Evolutionary conservation across 2,329 filamentous ascomycete genomes (phyloP).

Genomic region (Calonectria naviculata): DNA sequence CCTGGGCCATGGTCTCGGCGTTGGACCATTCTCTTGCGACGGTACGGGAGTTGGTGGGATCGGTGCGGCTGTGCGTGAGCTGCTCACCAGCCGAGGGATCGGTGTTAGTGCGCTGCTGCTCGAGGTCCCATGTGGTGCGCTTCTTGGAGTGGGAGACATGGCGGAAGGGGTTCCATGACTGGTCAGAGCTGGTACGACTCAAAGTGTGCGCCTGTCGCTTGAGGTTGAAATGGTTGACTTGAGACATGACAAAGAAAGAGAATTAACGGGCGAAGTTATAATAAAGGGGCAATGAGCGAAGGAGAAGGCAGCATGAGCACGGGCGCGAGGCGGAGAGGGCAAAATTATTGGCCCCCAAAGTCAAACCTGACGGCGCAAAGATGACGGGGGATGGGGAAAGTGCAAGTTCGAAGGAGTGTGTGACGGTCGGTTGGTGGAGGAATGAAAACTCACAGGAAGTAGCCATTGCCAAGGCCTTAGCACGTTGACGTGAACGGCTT

Average conservation of each 20-base stretch:
- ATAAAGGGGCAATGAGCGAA: background rate
- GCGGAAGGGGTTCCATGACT: constrained; percentile 57
- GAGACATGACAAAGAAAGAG: constrained; percentile 16
- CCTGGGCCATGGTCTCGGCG: constrained; percentile 36
- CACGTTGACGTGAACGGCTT: background rate
- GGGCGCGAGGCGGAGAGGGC: background rate
- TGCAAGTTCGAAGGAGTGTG: background rate
- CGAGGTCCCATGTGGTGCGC: constrained; percentile 50
- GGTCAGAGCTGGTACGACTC: constrained; percentile 51
- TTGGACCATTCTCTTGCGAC: constrained; percentile 38
- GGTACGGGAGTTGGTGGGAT: constrained; percentile 40
- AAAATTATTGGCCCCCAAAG: constrained; percentile 30
- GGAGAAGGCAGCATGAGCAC: background rate
- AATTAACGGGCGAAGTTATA: background rate
- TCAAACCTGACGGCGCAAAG: background rate
- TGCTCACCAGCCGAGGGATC: constrained; percentile 39
- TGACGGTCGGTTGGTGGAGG: background rate
- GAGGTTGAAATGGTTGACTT: constrained; percentile 59
- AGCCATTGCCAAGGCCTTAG: constrained; percentile 1
- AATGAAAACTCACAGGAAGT: background rate
- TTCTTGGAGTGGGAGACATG: constrained; percentile 46
- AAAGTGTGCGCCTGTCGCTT: constrained; percentile 57
- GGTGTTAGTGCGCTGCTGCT: constrained; percentile 42
- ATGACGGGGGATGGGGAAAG: background rate
- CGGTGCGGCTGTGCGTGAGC: constrained; percentile 50